phyloP scores from a whole-genome alignment of 768 basidiomycete genomes.

The Suillus lakei region DNA sequence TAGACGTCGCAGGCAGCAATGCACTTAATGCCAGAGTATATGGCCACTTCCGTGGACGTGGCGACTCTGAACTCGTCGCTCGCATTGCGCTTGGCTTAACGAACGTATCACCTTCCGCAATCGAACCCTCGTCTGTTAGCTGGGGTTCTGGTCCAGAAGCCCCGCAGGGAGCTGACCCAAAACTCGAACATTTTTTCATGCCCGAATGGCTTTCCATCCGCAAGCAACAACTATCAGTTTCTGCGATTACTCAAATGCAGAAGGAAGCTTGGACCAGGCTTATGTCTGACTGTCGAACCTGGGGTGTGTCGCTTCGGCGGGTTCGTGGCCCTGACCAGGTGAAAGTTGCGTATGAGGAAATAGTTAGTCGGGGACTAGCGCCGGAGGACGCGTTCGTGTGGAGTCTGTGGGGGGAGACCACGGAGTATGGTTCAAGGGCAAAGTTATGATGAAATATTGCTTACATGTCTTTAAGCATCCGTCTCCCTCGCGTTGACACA shows the following conservation, averaged over 20 bases:
- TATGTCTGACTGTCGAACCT: constrained; percentile 57
- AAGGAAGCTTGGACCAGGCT: constrained; percentile 61
- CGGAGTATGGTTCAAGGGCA: neutral
- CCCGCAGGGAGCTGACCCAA: constrained; percentile 7
- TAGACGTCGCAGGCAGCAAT: constrained; percentile 67
- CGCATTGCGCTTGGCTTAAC: constrained; percentile 60
- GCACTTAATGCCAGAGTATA: constrained; percentile 50
- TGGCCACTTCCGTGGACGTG: constrained; percentile 37
- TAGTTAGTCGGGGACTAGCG: constrained; percentile 51
- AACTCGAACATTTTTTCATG: constrained; percentile 67
- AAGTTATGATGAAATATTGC: constrained; percentile 8
- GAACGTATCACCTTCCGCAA: constrained; percentile 53
- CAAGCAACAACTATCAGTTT: constrained; percentile 47
- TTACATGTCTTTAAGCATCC: neutral
- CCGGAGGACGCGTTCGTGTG: constrained; percentile 64
- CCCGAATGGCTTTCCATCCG: constrained; percentile 68
- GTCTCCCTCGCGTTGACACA: neutral
- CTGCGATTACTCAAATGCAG: constrained; percentile 56
- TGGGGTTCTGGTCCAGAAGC: constrained; percentile 30
- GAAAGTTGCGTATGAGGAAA: constrained; percentile 50
- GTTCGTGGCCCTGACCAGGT: constrained; percentile 53
- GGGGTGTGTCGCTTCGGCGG: constrained; percentile 56
- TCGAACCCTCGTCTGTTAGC: constrained; percentile 33
- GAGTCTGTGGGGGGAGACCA: constrained; percentile 63
- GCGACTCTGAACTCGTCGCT: constrained; percentile 37